Evolutionary conservation across 768 basidiomycete genomes (phyloP).

Genomic region (Sarcomyxa edulis): DNA sequence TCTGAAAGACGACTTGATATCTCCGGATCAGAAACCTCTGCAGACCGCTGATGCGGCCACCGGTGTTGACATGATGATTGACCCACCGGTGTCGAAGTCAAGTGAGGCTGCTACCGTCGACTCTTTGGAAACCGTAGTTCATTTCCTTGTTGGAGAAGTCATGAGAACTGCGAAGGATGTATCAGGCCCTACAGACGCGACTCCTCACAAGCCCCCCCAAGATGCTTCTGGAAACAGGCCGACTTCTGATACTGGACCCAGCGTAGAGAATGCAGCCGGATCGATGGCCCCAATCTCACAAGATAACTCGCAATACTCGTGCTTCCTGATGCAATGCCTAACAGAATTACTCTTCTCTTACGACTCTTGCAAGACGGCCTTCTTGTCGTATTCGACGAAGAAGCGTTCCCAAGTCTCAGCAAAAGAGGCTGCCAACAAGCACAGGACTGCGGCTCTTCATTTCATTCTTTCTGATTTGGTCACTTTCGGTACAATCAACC

Average conservation of each 20-base stretch:
- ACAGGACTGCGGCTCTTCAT: slow-evolving; percentile 61
- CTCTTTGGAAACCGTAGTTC: slow-evolving; percentile 53
- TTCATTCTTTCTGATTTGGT: slow-evolving; percentile 83
- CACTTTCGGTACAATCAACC: slow-evolving; percentile 66
- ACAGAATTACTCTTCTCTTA: slow-evolving; percentile 94
- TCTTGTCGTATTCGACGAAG: slow-evolving; percentile 74
- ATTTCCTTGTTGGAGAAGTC: slow-evolving; percentile 71
- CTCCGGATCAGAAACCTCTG: slow-evolving; percentile 16
- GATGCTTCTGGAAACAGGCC: slow-evolving; percentile 6
- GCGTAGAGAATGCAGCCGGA: slow-evolving; percentile 11
- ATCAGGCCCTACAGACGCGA: slow-evolving; percentile 22
- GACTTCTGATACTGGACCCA: slow-evolving; percentile 9
- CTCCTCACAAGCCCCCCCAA: slow-evolving; percentile 10
- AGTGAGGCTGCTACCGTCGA: slow-evolving; percentile 27
- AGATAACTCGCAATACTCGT: slow-evolving; percentile 52
- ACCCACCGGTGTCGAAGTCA: slow-evolving; percentile 22
- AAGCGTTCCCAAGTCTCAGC: slow-evolving; percentile 52
- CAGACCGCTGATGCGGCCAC: slow-evolving; percentile 18
- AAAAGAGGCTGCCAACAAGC: slow-evolving; percentile 61
- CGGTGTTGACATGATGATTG: slow-evolving; percentile 55
- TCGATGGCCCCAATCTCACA: slow-evolving; percentile 20
- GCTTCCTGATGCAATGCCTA: slow-evolving; percentile 87
- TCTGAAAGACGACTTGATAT: slow-evolving; percentile 36
- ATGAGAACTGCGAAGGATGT: slow-evolving; percentile 52
- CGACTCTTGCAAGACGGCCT: slow-evolving; percentile 82